Evolutionary conservation across 495 filamentous ascomycete species (phyloP).

Genomic region (Platismatia glauca): DNA sequence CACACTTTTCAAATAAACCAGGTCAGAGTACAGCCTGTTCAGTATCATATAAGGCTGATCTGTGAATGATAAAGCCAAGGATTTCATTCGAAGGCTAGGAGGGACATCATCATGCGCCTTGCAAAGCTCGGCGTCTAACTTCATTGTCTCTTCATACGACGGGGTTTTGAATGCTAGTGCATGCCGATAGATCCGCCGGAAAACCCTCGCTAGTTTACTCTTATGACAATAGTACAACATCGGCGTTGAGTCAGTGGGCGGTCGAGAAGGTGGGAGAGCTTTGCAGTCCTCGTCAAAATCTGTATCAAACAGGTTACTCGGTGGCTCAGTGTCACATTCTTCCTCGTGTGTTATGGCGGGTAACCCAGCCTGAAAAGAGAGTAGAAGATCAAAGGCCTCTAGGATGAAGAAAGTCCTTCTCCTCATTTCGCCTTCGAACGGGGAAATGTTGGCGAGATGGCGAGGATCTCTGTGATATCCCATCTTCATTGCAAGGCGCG

Average conservation of each 20-base stretch:
- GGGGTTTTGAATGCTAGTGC: conserved; percentile 25
- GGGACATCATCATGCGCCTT: conserved; percentile 20
- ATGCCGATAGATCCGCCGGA: conserved; percentile 33
- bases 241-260: conserved; percentile 37
- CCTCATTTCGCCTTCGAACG: conserved; percentile 32
- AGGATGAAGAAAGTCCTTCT: conserved; percentile 31
- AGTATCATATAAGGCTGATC: conserved; percentile 23
- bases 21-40: conserved; percentile 21
- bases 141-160: conserved; percentile 29
- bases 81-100: conserved; percentile 8
- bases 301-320: conserved; percentile 40
- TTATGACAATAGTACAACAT: conserved; percentile 44
- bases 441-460: conserved; percentile 19
- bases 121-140: conserved; percentile 32
- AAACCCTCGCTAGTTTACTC: conserved; percentile 30
- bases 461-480: conserved; percentile 46
- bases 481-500: conserved; percentile 47
- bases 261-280: conserved; percentile 36
- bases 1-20: conserved; percentile 31
- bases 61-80: conserved; percentile 20
- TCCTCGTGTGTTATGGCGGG: conserved; percentile 42
- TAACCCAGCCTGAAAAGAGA: conserved; percentile 44
- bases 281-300: conserved; percentile 39
- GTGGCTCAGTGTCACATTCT: conserved; percentile 39
- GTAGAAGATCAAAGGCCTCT: conserved; percentile 28